A percentile compares a stretch with the other conserved stretches of the same genome.
Evolutionary conservation across 2,329 filamentous ascomycete species (phyloP).

Genomic region (Cordyceps cateniannulata): DNA sequence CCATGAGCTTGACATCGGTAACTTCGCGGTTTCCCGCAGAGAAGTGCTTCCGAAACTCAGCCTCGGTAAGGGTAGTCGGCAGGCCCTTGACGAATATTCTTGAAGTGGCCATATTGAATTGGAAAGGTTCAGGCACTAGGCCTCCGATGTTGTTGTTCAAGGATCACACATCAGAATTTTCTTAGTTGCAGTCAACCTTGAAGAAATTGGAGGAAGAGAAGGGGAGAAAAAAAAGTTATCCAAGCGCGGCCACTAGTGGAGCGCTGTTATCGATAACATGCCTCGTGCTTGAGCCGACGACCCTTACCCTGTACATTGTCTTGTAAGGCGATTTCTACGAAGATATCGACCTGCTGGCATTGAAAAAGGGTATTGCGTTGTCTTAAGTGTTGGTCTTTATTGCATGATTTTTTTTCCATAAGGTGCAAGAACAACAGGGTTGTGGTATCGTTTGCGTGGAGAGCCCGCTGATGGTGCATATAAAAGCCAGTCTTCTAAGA

Average conservation of each 20-base stretch:
- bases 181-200: conserved; percentile 15
- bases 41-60: conserved; percentile 86
- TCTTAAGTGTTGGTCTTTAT: too few relatives aligned
- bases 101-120: conserved; percentile 49
- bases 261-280: conserved; percentile 17
- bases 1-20: conserved; percentile 88
- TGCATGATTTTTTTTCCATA: too few relatives aligned
- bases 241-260: conserved; percentile 5
- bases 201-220: conserved; percentile 9
- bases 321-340: too few relatives aligned
- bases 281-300: not conserved
- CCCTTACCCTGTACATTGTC: not conserved
- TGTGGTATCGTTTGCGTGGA: too few relatives aligned
- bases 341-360: not conserved
- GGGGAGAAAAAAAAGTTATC: conserved; percentile 23
- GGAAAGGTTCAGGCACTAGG: conserved; percentile 14
- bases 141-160: conserved; percentile 13
- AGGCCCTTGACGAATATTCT: conserved; percentile 75
- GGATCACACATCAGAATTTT: conserved; percentile 12
- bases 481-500: too few relatives aligned
- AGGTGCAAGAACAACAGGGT: too few relatives aligned
- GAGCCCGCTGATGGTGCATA: too few relatives aligned
- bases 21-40: conserved; percentile 63
- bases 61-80: conserved; percentile 77
- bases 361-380: not conserved